phyloP scores from a whole-genome alignment of 75 land plant genomes.

The Sequoiadendron giganteum region DNA sequence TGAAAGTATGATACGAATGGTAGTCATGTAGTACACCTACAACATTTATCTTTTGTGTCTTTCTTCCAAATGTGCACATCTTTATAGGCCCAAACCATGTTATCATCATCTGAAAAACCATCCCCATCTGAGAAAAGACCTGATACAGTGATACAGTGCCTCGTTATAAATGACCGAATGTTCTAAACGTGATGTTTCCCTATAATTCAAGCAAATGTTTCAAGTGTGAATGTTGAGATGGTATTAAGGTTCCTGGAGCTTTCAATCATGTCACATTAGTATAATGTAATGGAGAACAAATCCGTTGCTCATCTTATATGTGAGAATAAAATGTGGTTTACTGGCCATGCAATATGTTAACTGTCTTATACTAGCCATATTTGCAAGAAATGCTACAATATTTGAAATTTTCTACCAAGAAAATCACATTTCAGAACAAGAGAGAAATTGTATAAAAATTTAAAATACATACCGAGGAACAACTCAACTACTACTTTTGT shows the following conservation, averaged over 20 bases:
- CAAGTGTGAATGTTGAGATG: neutral
- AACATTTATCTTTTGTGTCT: too few species aligned
- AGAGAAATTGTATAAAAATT: too few species aligned
- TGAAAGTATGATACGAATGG: too few species aligned
- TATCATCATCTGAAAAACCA: too few species aligned
- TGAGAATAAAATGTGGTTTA: neutral
- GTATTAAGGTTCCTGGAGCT: neutral
- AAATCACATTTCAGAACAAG: neutral
- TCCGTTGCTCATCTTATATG: neutral
- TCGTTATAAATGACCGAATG: too few species aligned
- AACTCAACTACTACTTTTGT: neutral
- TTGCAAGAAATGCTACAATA: neutral
- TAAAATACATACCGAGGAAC: neutral
- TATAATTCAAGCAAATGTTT: neutral
- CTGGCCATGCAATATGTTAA: neutral
- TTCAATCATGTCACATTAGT: neutral
- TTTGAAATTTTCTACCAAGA: neutral
- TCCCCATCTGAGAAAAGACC: too few species aligned
- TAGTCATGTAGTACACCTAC: too few species aligned
- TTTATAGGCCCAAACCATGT: too few species aligned
- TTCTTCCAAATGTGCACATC: too few species aligned
- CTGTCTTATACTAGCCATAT: neutral
- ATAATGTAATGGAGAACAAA: neutral
- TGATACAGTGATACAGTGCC: too few species aligned
- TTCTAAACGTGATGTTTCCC: too few species aligned